These are phyloP conservation scores for Senecio squalidus DNA, from an alignment of 140 eudicot genomes.

Conservation along the genomic window DNA sequence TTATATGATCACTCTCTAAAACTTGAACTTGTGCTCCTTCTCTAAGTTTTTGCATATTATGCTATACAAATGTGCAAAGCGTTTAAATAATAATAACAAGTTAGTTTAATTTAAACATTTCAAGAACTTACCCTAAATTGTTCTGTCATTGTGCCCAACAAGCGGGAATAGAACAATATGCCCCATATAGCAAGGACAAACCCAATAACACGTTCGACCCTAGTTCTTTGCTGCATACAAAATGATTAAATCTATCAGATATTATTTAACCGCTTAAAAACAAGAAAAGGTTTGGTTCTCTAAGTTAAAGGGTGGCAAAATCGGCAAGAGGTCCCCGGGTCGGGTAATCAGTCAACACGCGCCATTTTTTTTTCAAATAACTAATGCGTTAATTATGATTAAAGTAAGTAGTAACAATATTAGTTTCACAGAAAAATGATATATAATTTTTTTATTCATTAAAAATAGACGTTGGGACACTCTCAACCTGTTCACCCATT, in stretches of 20 bases:
- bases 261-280: not conserved
- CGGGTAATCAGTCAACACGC: too few relatives aligned
- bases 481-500: too few relatives aligned
- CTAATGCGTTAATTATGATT: too few relatives aligned
- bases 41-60: constrained; percentile 88
- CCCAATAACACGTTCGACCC: constrained; percentile 84
- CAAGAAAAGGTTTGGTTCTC: constrained; percentile 13
- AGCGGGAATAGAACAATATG: constrained; percentile 87
- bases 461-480: too few relatives aligned
- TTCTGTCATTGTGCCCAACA: constrained; percentile 97
- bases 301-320: not conserved
- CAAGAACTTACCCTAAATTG: constrained; percentile 78
- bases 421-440: too few relatives aligned
- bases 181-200: constrained; percentile 98
- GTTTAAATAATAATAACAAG: constrained; percentile 4
- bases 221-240: constrained; percentile 87
- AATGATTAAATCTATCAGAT: constrained; percentile 15
- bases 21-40: constrained; percentile 99
- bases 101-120: constrained; percentile 1
- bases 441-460: too few relatives aligned
- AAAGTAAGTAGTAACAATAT: too few relatives aligned
- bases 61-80: constrained; percentile 39
- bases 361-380: too few relatives aligned
- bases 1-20: constrained; percentile 84
- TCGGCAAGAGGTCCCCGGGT: too few relatives aligned